Evolutionary conservation across 2,329 filamentous ascomycete species (phyloP), one percentile per base, ranked within the genome.

Genomic region (Akanthomyces muscarius): DNA sequence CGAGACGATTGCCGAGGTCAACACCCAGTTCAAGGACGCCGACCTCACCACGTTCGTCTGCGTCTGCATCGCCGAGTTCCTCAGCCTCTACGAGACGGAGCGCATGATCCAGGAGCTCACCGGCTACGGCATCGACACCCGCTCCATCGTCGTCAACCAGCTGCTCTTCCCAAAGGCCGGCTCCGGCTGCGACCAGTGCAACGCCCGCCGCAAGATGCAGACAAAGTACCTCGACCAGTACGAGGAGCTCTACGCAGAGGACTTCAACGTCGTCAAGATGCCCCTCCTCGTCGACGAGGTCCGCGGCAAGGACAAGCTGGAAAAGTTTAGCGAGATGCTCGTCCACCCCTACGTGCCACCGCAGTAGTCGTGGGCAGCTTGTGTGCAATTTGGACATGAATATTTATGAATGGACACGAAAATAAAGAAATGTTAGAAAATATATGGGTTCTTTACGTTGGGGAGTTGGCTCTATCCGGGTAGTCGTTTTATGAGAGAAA

Each of bases 181-280:
- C 60, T 96, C 89, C 73, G 84, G 86, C 42, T 99, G 95, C 77
- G 92, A 97, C 66, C 95, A 99, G 81, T 99, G 95, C 78, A 96
- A 92, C 73, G 90, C 95, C 52, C 83, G 95, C 67, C 83, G 93
- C 72, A 96, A 96, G 82, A 99, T 99, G 95, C 95, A 99, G 83
- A 95, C 92, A 83, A 99, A 99, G 81, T 99, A 99, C 74, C 83
- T 99, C 50, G 93, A 98, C 74, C 94, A 99, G 82, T 98, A 98
- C 71, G 93, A 96, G 78, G 95, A 99, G 80, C 80, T 99, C 64
- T 99, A 99, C 75, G 93, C 97, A 73, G 95, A 99, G 76, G 77
- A 78, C 65, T 99, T 99, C 81, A 97, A 99, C 74, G 93, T 99
- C 45, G 94, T 99, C 69, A 94, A 94, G 83, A 98, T 99, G 93